phyloP scores from a whole-genome alignment of 2,329 filamentous ascomycete species.

The Didymella pinodella region DNA sequence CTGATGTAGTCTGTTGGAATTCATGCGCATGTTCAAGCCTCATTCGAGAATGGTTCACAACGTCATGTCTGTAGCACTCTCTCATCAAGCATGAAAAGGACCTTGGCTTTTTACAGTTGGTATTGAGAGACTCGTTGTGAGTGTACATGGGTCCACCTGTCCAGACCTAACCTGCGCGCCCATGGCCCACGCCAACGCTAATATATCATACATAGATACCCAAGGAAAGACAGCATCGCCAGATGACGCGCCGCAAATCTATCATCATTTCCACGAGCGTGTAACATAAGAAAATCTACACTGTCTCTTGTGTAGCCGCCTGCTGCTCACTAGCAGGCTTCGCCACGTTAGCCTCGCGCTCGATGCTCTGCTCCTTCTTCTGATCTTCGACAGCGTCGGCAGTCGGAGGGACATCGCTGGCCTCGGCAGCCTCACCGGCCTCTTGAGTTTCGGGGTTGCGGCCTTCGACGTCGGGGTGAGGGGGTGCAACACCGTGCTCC shows the following conservation, averaged over 20 bases:
- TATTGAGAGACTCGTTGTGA: conserved; percentile 12
- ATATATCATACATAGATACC: conserved; percentile 22
- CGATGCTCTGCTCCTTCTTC: conserved; percentile 56
- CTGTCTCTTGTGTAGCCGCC: conserved; percentile 44
- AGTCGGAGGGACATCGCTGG: conserved; percentile 52
- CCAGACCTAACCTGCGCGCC: conserved; percentile 9
- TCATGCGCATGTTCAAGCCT: neutral
- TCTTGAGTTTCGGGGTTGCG: conserved; percentile 64
- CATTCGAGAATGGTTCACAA: neutral
- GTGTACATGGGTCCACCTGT: conserved; percentile 1
- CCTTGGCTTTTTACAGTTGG: conserved; percentile 5
- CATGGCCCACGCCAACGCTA: conserved; percentile 20
- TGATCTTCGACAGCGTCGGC: conserved; percentile 53
- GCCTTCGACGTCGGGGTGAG: conserved; percentile 65
- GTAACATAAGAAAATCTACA: conserved; percentile 19
- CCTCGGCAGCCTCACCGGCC: conserved; percentile 48
- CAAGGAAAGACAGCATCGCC: conserved; percentile 5
- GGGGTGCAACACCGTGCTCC: conserved; percentile 55
- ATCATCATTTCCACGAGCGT: conserved; percentile 4
- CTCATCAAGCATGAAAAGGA: neutral
- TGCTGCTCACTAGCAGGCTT: conserved; percentile 52
- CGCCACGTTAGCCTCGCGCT: conserved; percentile 45
- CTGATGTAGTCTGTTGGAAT: conserved; percentile 1
- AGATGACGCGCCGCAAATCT: neutral
- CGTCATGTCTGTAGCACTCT: too few species aligned